Percentiles rank a stretch among this genome's conserved stretches.
Evolutionary conservation across 352 stramenopile species (phyloP).

Genomic region (Globisporangium sylvaticum): DNA sequence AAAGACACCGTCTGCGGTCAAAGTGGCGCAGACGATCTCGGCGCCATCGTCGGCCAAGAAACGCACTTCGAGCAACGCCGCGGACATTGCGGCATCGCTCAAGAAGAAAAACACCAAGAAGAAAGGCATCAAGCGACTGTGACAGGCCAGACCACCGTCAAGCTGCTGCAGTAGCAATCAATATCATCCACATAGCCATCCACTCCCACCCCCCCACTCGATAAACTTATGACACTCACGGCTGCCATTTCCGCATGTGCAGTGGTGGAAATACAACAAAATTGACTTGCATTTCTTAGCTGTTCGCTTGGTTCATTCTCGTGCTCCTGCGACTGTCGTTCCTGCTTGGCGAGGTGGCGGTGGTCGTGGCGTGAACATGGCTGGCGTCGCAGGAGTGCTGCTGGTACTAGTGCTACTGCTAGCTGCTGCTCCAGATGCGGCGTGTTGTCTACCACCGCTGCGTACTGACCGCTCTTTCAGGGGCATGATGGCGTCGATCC

Average conservation of each 20-base stretch:
- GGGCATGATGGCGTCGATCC: conserved; percentile 34
- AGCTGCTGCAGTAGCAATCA: not conserved
- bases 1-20: not conserved
- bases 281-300: not conserved
- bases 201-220: not conserved
- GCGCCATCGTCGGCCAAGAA: conserved; percentile 36
- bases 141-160: not conserved
- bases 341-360: conserved; percentile 8
- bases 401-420: too few relatives aligned
- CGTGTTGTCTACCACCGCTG: not conserved
- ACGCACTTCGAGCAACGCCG: conserved; percentile 30
- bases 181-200: too few relatives aligned
- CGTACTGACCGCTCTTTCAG: not conserved
- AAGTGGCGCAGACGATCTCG: conserved; percentile 6
- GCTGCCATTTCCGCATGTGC: not conserved
- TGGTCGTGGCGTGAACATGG: conserved; percentile 12
- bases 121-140: conserved; percentile 71
- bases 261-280: not conserved
- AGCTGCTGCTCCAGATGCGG: not conserved
- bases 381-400: not conserved
- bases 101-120: conserved; percentile 74
- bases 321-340: not conserved
- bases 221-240: conserved; percentile 5
- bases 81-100: conserved; percentile 22
- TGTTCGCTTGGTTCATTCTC: not conserved